These are phyloP conservation scores for Pseudoturritis turrita DNA, from an alignment of 345 rosid species.

Conservation along the genomic window DNA sequence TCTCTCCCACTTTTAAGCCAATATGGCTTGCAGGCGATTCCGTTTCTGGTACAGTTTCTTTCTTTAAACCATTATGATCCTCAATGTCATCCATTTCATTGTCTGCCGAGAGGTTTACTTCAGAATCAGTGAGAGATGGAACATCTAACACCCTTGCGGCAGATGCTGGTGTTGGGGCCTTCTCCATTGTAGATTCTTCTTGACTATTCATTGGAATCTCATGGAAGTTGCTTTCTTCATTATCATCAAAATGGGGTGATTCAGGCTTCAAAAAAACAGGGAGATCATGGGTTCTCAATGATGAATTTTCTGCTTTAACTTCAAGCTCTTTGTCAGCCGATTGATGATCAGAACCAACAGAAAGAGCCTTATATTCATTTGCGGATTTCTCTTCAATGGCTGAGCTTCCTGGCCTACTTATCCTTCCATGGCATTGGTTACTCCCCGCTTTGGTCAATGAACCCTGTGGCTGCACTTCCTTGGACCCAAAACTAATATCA, in stretches of 20 bases:
- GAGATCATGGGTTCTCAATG: constrained; percentile 26
- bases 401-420: constrained; percentile 38
- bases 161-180: constrained; percentile 16
- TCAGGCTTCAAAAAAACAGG: constrained; percentile 33
- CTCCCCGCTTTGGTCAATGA: constrained; percentile 13
- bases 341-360: constrained; percentile 31
- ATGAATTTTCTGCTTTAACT: constrained; percentile 25
- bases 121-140: constrained; percentile 22
- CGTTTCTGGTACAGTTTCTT: constrained; percentile 17
- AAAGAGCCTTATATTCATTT: constrained; percentile 20
- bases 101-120: constrained; percentile 18
- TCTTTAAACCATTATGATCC: constrained; percentile 16
- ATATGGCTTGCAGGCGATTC: constrained; percentile 26
- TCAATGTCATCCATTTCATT: constrained; percentile 23
- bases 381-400: constrained; percentile 18
- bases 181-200: constrained; percentile 21
- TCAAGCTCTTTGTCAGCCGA: constrained; percentile 17
- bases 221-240: constrained; percentile 25
- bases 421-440: constrained; percentile 19
- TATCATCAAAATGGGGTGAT: constrained; percentile 42
- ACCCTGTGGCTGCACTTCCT: constrained; percentile 20
- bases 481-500: constrained; percentile 23
- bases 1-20: constrained; percentile 24
- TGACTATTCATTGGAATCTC: constrained; percentile 21
- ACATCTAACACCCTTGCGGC: constrained; percentile 17